phyloP scores from a whole-genome alignment of 768 basidiomycete species.

The Pleurotus cornucopiae region DNA sequence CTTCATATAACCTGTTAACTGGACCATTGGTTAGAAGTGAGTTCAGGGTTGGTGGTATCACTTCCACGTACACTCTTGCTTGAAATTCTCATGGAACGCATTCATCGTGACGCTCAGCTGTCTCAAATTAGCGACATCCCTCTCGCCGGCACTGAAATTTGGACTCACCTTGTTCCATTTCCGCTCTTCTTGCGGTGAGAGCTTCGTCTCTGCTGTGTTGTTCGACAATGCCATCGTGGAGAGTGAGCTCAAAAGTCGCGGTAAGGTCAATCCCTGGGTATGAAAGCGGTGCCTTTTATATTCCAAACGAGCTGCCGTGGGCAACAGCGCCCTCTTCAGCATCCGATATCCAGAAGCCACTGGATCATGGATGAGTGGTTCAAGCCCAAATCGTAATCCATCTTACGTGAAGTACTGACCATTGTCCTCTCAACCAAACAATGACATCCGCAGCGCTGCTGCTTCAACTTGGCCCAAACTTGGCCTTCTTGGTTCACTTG shows the following conservation, averaged over 20 bases:
- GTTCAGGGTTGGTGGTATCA: neutral
- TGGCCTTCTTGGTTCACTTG: neutral
- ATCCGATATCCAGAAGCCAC: too few species aligned
- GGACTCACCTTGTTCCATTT: constrained; percentile 16
- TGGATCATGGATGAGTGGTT: too few species aligned
- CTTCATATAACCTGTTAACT: constrained; percentile 46
- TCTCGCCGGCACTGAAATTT: too few species aligned
- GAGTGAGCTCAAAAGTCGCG: neutral
- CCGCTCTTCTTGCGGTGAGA: constrained; percentile 13
- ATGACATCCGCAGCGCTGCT: neutral
- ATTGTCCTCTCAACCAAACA: too few species aligned
- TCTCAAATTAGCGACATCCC: too few species aligned
- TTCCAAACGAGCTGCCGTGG: neutral
- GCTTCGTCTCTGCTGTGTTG: constrained; percentile 3
- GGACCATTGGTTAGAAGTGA: neutral
- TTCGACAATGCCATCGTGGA: neutral
- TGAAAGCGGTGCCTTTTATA: too few species aligned
- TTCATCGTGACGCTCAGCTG: constrained; percentile 30
- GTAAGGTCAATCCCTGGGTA: too few species aligned
- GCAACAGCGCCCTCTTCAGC: too few species aligned
- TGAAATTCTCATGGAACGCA: constrained; percentile 39
- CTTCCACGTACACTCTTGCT: constrained; percentile 38
- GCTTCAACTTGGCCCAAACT: neutral
- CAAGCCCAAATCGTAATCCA: too few species aligned
- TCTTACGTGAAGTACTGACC: too few species aligned